Evolutionary conservation across 768 basidiomycete species (phyloP).

Genomic region (Leccinum rimulosum): DNA sequence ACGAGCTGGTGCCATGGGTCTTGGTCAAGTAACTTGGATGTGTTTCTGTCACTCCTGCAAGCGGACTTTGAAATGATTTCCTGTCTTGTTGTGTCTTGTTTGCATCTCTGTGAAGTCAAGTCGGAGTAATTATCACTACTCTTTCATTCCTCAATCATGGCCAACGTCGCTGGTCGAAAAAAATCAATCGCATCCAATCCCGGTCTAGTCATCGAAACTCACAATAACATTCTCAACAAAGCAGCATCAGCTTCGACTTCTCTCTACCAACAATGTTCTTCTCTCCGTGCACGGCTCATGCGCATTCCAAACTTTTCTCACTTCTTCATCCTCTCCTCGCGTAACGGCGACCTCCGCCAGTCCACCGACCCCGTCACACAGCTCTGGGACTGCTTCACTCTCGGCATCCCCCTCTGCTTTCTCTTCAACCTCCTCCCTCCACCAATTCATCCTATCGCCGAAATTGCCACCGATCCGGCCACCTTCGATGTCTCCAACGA

Average conservation of each 20-base stretch:
- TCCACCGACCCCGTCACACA: conserved; percentile 92
- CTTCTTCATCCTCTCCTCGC: conserved; percentile 63
- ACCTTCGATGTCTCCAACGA: conserved; percentile 70
- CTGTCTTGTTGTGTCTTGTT: conserved; percentile 17
- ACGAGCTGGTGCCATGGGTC: conserved; percentile 86
- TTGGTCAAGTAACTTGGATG: conserved; percentile 23
- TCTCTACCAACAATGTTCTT: conserved; percentile 89
- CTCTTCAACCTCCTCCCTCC: conserved; percentile 88
- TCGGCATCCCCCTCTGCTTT: conserved; percentile 92
- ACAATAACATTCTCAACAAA: conserved; percentile 89
- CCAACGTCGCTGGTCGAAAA: conserved; percentile 66
- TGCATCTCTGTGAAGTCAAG: conserved; percentile 14
- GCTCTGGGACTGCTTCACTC: conserved; percentile 91
- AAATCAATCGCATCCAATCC: conserved; percentile 70
- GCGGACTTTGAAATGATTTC: conserved; percentile 17
- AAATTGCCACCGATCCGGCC: conserved; percentile 62
- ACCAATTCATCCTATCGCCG: conserved; percentile 40
- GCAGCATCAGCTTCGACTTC: conserved; percentile 83
- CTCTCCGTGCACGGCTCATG: conserved; percentile 71
- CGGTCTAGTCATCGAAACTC: conserved; percentile 68
- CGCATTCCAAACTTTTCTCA: conserved; percentile 71
- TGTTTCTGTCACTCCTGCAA: conserved; percentile 21
- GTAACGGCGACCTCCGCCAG: conserved; percentile 58
- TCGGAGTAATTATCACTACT: conserved; percentile 28
- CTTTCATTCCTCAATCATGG: conserved; percentile 34